These are phyloP conservation scores for Colletotrichum cereale DNA, from an alignment of 2,329 filamentous ascomycete genomes.

Conservation along the genomic window DNA sequence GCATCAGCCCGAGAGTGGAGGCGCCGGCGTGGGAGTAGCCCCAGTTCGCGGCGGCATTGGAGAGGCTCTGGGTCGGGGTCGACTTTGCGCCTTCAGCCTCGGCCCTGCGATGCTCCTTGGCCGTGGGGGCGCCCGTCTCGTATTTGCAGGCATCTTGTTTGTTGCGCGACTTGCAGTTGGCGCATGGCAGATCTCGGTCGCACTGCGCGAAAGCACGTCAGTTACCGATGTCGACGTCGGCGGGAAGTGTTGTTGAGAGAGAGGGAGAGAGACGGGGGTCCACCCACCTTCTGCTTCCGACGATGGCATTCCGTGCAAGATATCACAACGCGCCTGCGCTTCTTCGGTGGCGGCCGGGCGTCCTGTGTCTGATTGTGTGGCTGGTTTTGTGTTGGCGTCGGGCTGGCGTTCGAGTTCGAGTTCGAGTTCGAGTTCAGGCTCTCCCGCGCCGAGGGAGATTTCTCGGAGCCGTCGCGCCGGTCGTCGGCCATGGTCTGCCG, in stretches of 20 bases:
- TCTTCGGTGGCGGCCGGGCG: constrained; percentile 59
- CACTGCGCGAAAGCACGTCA: constrained; percentile 56
- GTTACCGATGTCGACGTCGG: constrained; percentile 1
- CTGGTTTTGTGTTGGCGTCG: constrained; percentile 17
- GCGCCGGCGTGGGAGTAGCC: constrained; percentile 65
- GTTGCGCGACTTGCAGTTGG: constrained; percentile 69
- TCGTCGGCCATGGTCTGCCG: constrained; percentile 34
- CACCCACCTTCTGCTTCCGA: constrained; percentile 68
- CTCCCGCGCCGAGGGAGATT: constrained; percentile 23
- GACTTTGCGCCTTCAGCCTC: constrained; percentile 42
- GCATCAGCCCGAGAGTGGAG: constrained; percentile 68
- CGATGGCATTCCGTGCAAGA: constrained; percentile 75
- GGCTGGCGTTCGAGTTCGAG: constrained; percentile 15
- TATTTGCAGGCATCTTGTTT: constrained; percentile 69
- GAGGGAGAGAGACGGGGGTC: not conserved
- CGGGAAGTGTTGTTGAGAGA: constrained; percentile 4
- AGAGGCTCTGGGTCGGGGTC: constrained; percentile 49
- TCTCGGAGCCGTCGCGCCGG: constrained; percentile 31
- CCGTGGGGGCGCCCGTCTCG: constrained; percentile 63
- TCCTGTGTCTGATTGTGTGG: constrained; percentile 23
- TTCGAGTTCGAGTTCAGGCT: constrained; percentile 8
- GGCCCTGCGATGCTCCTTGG: constrained; percentile 51
- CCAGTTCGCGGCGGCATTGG: constrained; percentile 61
- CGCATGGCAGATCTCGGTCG: constrained; percentile 70
- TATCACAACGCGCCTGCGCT: constrained; percentile 71